Evolutionary conservation across 148 eudicot species (phyloP).

Genomic region (Rhododendron ovatum): DNA sequence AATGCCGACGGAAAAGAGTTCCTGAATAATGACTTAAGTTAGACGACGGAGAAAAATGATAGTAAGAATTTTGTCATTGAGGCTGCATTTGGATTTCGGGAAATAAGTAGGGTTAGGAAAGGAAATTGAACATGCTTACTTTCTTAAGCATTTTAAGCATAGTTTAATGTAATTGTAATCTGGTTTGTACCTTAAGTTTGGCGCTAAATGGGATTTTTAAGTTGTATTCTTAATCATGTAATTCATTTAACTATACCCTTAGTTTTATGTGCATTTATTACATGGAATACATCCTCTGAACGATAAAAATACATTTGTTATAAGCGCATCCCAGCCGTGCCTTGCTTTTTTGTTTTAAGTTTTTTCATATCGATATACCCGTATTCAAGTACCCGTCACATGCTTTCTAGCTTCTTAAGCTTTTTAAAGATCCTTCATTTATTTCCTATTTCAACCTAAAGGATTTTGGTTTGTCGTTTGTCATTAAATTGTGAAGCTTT

Average conservation of each 20-base stretch:
- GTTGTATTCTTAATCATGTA: not conserved
- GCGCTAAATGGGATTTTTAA: not conserved
- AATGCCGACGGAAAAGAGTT: not conserved
- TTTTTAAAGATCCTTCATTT: no score
- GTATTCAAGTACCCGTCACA: no score
- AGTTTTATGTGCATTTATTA: no score
- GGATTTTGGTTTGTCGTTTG: no score
- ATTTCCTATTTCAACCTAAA: no score
- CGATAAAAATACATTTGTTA: not conserved
- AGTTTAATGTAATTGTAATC: no score
- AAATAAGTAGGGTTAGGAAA: not conserved
- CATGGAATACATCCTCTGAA: not conserved
- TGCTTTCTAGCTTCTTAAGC: no score
- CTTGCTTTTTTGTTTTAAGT: no score
- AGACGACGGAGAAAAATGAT: not conserved
- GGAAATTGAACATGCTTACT: not conserved
- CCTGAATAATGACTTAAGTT: not conserved
- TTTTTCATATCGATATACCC: no score
- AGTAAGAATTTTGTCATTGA: not conserved
- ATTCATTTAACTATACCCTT: not conserved
- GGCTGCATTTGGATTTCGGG: not conserved
- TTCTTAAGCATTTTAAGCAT: not conserved
- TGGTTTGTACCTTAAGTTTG: not conserved
- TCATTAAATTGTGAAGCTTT: no score
- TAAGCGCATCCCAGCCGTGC: no score